phyloP scores from a whole-genome alignment of 768 basidiomycete species.

The Leucosporidium creatinivorum region DNA sequence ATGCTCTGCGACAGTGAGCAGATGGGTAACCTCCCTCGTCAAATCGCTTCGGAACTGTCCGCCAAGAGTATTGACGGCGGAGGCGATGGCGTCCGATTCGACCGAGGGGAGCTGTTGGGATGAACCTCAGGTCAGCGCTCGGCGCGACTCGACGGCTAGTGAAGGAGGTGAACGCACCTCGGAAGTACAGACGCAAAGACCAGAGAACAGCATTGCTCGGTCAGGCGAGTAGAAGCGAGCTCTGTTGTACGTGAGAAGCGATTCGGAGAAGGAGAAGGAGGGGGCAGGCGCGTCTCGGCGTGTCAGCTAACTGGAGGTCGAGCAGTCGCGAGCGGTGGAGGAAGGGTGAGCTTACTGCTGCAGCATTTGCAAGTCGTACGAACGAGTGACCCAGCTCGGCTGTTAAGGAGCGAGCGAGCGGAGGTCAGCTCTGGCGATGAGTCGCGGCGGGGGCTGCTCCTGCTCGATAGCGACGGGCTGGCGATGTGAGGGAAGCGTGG shows the following conservation, averaged over 20 bases:
- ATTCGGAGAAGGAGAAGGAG: slow-evolving; percentile 48
- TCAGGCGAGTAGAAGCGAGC: slow-evolving; percentile 61
- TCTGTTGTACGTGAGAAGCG: too few species aligned
- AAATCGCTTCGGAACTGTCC: slow-evolving; percentile 72
- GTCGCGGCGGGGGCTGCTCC: too few species aligned
- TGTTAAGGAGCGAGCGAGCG: not conserved
- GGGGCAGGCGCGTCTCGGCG: not conserved
- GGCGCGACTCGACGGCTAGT: not conserved
- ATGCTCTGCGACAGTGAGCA: slow-evolving; percentile 54
- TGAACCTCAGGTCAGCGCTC: too few species aligned
- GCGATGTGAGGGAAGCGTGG: too few species aligned
- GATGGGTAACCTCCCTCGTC: slow-evolving; percentile 78
- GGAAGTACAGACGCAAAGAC: slow-evolving; percentile 63
- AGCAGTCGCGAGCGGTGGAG: not conserved
- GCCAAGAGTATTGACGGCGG: slow-evolving; percentile 65
- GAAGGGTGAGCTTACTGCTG: slow-evolving; percentile 49
- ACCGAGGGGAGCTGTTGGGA: slow-evolving; percentile 39
- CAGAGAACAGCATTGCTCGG: slow-evolving; percentile 72
- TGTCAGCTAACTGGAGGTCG: not conserved
- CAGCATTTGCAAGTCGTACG: slow-evolving; percentile 52
- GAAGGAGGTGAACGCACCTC: slow-evolving; percentile 48
- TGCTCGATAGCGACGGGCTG: too few species aligned
- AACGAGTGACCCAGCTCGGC: slow-evolving; percentile 61
- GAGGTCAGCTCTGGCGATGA: too few species aligned
- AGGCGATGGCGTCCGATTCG: slow-evolving; percentile 66